Conservation (phyloP, 2,329 filamentous ascomycete genomes). For the Claviceps monticola region DNA sequence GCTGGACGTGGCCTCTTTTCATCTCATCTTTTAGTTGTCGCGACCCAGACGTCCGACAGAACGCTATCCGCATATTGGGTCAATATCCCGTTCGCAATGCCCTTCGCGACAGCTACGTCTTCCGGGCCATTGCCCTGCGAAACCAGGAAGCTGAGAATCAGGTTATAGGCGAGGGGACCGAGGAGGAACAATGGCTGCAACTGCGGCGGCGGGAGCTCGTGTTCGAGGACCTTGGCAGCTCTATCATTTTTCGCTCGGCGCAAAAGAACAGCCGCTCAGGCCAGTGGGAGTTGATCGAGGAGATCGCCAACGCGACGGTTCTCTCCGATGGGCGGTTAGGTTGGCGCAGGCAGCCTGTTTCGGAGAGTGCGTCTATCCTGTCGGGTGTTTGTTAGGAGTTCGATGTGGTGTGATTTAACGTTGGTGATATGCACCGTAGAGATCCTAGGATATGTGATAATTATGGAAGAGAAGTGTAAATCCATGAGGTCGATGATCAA, state of each 20-base stretch:
- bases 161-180: slow-evolving; percentile 18
- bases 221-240: slow-evolving; percentile 24
- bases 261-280: slow-evolving; percentile 18
- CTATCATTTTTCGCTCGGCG: slow-evolving; percentile 23
- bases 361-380: slow-evolving; percentile 18
- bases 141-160: slow-evolving; percentile 23
- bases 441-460: too few relatives aligned
- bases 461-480: too few relatives aligned
- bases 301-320: slow-evolving; percentile 20
- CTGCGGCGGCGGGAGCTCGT: slow-evolving; percentile 23
- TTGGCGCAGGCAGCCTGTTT: slow-evolving; percentile 24
- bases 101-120: slow-evolving; percentile 27
- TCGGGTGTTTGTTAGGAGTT: slow-evolving; percentile 13
- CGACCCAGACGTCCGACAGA: slow-evolving; percentile 22
- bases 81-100: slow-evolving; percentile 29
- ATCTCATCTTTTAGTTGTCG: slow-evolving; percentile 27
- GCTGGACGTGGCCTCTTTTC: slow-evolving; percentile 31
- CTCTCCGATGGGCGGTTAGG: slow-evolving; percentile 16
- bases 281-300: slow-evolving; percentile 24
- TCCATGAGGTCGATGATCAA: too few relatives aligned
- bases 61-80: slow-evolving; percentile 26
- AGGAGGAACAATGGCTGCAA: slow-evolving; percentile 25
- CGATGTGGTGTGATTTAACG: not conserved
- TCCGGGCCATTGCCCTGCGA: slow-evolving; percentile 24
- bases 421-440: too few relatives aligned